Conservation (phyloP, 1,139 yeast genomes). For the Pichia sp. region DNA sequence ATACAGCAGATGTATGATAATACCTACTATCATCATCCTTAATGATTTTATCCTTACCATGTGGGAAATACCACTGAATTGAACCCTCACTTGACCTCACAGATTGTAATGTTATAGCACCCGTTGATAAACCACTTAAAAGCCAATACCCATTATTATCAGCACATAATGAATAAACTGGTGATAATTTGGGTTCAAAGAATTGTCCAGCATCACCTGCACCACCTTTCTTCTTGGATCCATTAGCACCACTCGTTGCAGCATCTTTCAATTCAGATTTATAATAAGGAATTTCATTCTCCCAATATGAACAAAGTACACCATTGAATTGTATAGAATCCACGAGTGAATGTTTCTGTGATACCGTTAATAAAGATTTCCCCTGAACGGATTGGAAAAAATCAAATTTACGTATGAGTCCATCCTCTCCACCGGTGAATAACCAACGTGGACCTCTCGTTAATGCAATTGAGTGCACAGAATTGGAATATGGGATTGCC, state of each 20-base stretch:
- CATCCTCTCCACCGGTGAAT: conserved; percentile 95
- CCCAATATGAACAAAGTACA: conserved; percentile 83
- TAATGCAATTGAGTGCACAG: conserved; percentile 70
- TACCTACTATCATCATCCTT: neutral
- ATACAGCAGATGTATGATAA: conserved; percentile 64
- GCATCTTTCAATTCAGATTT: conserved; percentile 27
- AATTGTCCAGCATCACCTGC: conserved; percentile 27
- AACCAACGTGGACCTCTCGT: conserved; percentile 83
- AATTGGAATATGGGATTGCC: conserved; percentile 64
- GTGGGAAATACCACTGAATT: conserved; percentile 62
- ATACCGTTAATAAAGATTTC: conserved; percentile 81
- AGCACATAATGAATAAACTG: conserved; percentile 81
- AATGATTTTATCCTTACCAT: conserved; percentile 27
- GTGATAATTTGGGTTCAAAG: conserved; percentile 67
- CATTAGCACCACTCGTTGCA: too few species aligned
- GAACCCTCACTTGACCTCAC: conserved; percentile 80
- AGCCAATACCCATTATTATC: conserved; percentile 83
- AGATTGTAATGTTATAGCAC: conserved; percentile 83
- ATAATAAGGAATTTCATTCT: conserved; percentile 79
- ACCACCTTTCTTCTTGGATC: too few species aligned
- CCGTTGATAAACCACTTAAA: conserved; percentile 71
- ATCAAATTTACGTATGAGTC: conserved; percentile 85
- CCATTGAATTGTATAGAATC: conserved; percentile 86
- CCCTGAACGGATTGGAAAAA: conserved; percentile 83
- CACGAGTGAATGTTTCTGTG: conserved; percentile 83